Percentiles rank a stretch among this genome's conserved stretches.
phyloP scores from a whole-genome alignment of 2,329 filamentous ascomycete species.

The Aspergillus piperis region DNA sequence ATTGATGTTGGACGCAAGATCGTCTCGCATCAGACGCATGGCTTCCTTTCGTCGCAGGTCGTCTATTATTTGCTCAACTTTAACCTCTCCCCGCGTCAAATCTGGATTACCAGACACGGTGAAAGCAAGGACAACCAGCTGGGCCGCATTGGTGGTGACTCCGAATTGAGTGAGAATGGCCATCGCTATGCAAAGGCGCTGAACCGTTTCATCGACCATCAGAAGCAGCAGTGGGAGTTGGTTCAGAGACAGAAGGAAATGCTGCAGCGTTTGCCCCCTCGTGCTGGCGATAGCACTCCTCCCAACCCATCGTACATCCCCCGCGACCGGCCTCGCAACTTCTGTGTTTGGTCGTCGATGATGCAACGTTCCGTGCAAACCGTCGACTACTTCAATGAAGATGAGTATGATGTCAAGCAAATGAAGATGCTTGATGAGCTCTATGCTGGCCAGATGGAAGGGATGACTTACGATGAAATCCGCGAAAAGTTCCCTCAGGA shows the following conservation, averaged over 20 bases:
- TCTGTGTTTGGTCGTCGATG: conserved; percentile 99
- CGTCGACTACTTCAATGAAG: conserved; percentile 87
- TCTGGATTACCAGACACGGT: conserved; percentile 96
- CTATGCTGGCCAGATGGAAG: conserved; percentile 89
- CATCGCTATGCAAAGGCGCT: conserved; percentile 76
- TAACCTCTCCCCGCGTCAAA: conserved; percentile 91
- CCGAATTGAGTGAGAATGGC: conserved; percentile 77
- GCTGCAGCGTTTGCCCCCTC: conserved; percentile 81
- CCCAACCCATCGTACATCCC: conserved; percentile 78
- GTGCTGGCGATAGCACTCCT: conserved; percentile 86
- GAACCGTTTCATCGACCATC: conserved; percentile 77
- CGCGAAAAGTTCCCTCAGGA: conserved; percentile 75
- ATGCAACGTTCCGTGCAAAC: conserved; percentile 86
- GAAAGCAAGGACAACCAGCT: conserved; percentile 84
- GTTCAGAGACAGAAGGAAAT: conserved; percentile 77
- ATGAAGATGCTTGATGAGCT: conserved; percentile 98
- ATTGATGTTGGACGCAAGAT: conserved; percentile 96
- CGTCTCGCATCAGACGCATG: conserved; percentile 83
- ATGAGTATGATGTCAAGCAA: conserved; percentile 94
- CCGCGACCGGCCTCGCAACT: conserved; percentile 71
- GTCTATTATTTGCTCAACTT: conserved; percentile 96
- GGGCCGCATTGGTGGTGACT: conserved; percentile 90
- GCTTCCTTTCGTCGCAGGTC: conserved; percentile 88
- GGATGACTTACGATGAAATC: conserved; percentile 92
- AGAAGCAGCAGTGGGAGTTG: conserved; percentile 78